Conservation (phyloP, 306 rosid species). For the Hippophae rhamnoides region DNA sequence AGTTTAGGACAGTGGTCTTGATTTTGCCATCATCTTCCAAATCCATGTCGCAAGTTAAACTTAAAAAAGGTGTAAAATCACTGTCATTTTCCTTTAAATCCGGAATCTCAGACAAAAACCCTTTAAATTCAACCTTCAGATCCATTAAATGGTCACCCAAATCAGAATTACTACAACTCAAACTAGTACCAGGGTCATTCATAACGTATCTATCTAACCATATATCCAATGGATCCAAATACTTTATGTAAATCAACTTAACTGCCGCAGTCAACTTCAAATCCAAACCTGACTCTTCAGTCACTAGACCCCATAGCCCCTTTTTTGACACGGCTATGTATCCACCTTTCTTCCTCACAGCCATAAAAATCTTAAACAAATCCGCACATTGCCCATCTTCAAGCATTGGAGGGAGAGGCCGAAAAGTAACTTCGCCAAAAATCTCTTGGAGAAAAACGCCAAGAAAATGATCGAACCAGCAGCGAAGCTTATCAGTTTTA, state of each 20-base stretch:
- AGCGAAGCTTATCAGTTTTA: slow-evolving; percentile 22
- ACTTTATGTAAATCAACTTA: slow-evolving; percentile 44
- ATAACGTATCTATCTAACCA: slow-evolving; percentile 28
- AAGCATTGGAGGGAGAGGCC: slow-evolving; percentile 35
- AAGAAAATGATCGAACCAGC: slow-evolving; percentile 32
- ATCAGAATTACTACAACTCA: slow-evolving; percentile 27
- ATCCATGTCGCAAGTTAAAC: slow-evolving; percentile 7
- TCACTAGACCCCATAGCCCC: slow-evolving; percentile 53
- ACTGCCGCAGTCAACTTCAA: slow-evolving; percentile 29
- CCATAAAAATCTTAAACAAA: slow-evolving; percentile 61
- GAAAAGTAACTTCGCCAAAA: slow-evolving; percentile 7
- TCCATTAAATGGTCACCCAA: slow-evolving; percentile 40
- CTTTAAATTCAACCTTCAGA: slow-evolving; percentile 30
- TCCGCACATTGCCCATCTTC: slow-evolving; percentile 42
- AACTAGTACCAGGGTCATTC: slow-evolving; percentile 30
- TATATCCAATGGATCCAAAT: slow-evolving; percentile 42
- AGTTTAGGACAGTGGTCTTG: slow-evolving; percentile 2
- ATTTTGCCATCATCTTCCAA: slow-evolving; percentile 24
- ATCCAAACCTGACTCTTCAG: slow-evolving; percentile 52
- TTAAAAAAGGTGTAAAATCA: not conserved
- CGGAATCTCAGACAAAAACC: slow-evolving; percentile 13
- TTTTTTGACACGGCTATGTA: slow-evolving; percentile 30
- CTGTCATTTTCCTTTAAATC: slow-evolving; percentile 20
- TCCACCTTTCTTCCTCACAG: slow-evolving; percentile 73
- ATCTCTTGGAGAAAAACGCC: slow-evolving; percentile 22